Conservation (phyloP, 345 rosid species). For the Aquilaria sinensis region DNA sequence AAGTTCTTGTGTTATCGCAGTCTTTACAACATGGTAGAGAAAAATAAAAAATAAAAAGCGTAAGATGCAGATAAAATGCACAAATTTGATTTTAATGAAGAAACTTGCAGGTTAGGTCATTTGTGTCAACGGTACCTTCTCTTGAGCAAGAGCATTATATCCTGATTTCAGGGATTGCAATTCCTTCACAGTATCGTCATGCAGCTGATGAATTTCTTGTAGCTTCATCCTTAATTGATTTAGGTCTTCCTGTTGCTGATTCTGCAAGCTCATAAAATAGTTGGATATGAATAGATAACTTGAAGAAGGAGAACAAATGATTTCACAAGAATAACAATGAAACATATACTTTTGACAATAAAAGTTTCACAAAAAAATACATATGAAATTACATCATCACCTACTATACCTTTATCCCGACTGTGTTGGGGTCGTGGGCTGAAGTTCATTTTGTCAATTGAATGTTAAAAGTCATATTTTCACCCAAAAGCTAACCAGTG, state of each 20-base stretch:
- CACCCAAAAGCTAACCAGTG: too few relatives aligned
- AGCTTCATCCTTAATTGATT: slow-evolving; percentile 38
- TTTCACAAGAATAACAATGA: too few relatives aligned
- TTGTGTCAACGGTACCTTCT: slow-evolving; percentile 44
- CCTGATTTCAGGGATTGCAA: slow-evolving; percentile 59
- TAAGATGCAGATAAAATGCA: background rate
- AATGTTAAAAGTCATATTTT: too few relatives aligned
- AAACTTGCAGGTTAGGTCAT: background rate
- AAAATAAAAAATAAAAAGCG: background rate
- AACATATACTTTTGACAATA: too few relatives aligned
- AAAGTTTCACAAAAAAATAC: too few relatives aligned
- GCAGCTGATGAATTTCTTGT: slow-evolving; percentile 41
- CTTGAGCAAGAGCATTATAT: slow-evolving; percentile 38
- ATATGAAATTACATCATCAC: too few relatives aligned
- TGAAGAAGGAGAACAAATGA: too few relatives aligned
- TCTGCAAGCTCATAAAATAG: slow-evolving; percentile 8
- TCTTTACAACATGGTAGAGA: slow-evolving; percentile 30
- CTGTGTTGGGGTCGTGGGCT: too few relatives aligned
- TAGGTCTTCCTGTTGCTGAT: slow-evolving; percentile 51
- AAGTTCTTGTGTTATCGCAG: slow-evolving; percentile 53
- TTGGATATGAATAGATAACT: too few relatives aligned
- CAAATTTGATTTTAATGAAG: background rate
- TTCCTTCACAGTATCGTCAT: slow-evolving; percentile 39
- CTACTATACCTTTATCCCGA: too few relatives aligned
- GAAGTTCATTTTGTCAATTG: too few relatives aligned